Evolutionary conservation across 2,329 filamentous ascomycete species (phyloP), one percentile per base, ranked within the genome.

Genomic region (Xylariaceae sp.): DNA sequence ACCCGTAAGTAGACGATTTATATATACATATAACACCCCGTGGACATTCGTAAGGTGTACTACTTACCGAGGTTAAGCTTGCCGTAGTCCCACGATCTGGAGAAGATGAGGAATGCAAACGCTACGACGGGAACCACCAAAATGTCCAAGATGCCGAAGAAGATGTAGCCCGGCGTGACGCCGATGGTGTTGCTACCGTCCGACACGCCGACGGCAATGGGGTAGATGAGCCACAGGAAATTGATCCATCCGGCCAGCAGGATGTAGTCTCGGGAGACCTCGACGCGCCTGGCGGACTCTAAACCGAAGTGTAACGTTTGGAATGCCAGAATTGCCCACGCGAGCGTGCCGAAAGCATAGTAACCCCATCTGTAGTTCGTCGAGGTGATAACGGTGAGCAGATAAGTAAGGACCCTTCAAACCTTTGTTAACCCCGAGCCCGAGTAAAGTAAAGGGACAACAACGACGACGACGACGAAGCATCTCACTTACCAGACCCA

Each of bases 311-410:
- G 60, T 26, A 82, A 60, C 2, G 77, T 81, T 59, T 73, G 75
- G 67, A 72, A 69, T 23, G 76, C 75, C n/a, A 84, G 73, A 48
- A 79, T 70, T 6, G 78, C 40, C 55, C 73, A 81, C 40, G 79
- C 77, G 16, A 77, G 57, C 14, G 77, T 79, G 60, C 81, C 81
- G 54, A 83, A 81, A 59, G 71, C 76, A 65, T 73, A 84, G 74
- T 82, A 85, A 5, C 82, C 82, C 81, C 81, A 84, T 70, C 83
- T 83, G 71, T 84, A 84, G 62, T 71, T 74, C 46, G 75, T 76
- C 6, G 65, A 55, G 2, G 79, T 81, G 69, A 77, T 79, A 50
- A 81, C 79, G 20, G 73, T 74, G 50, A 76, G 72, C 26, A 84
- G 75, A 65, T 82, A 83, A 20, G 73, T 71, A 62, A 83, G 62